Conservation (phyloP, 305 asterid genomes). For the Fraxinus platypoda region DNA sequence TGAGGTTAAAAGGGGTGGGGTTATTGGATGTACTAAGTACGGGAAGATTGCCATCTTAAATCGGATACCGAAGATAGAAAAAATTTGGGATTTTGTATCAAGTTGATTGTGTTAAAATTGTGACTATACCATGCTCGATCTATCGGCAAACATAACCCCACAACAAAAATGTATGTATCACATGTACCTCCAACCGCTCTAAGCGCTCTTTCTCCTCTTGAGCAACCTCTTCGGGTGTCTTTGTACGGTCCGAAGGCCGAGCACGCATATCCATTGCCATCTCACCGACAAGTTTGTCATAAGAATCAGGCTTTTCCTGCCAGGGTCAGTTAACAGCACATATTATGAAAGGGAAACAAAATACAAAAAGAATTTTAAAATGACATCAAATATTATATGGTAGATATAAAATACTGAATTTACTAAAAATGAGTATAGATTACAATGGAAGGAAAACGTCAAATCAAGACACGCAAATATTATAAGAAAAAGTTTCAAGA, state of each 20-base stretch:
- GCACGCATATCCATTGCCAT: conserved; percentile 85
- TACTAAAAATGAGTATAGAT: not conserved
- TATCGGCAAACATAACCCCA: not conserved
- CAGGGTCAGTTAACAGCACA: conserved; percentile 16
- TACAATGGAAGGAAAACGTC: not conserved
- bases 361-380: not conserved
- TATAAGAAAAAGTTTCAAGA: not conserved
- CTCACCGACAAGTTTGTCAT: conserved; percentile 71
- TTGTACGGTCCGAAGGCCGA: conserved; percentile 87
- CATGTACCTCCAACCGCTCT: conserved; percentile 76
- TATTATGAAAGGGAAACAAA: conserved; percentile 10
- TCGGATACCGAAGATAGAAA: not conserved
- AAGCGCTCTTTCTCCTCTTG: conserved; percentile 94
- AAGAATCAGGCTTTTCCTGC: conserved; percentile 79
- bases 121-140: not conserved
- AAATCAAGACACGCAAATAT: not conserved
- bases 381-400: not conserved
- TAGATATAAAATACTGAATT: not conserved
- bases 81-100: not conserved
- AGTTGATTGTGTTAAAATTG: not conserved
- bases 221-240: conserved; percentile 90
- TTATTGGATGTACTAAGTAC: not conserved
- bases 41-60: not conserved
- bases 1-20: not conserved
- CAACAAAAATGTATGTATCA: not conserved